Conservation (phyloP, 768 basidiomycete species). For the Cystofilobasidium ferigula region DNA sequence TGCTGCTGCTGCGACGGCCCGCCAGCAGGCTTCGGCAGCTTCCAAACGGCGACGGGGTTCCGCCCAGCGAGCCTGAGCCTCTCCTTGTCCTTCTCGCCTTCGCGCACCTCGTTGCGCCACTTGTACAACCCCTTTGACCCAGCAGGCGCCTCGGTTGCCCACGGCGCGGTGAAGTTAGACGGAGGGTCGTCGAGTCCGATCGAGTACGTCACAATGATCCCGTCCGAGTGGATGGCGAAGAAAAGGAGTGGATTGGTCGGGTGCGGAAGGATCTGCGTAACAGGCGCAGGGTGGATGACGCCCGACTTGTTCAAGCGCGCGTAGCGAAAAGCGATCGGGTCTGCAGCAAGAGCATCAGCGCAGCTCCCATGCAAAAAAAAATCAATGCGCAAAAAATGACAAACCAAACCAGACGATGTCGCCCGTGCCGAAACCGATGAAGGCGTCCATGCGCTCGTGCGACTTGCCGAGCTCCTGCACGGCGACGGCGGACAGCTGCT, state of each 20-base stretch:
- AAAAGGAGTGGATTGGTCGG: constrained; percentile 28
- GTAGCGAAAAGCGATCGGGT: constrained; percentile 34
- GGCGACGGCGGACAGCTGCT: constrained; percentile 81
- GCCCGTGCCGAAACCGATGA: constrained; percentile 50
- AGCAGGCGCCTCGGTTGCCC: not conserved
- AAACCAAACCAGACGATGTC: constrained; percentile 89
- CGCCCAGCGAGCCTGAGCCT: constrained; percentile 31
- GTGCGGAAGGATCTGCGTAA: constrained; percentile 28
- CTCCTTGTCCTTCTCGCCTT: constrained; percentile 27
- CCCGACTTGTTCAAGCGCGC: constrained; percentile 38
- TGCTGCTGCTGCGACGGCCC: not conserved
- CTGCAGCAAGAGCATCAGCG: not conserved
- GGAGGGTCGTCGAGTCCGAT: constrained; percentile 34
- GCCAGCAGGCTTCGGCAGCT: constrained; percentile 24
- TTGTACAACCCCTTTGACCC: constrained; percentile 27
- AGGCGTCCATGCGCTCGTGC: constrained; percentile 43
- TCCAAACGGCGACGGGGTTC: constrained; percentile 36
- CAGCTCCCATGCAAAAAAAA: not conserved
- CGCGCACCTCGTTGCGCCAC: constrained; percentile 35
- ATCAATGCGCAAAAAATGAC: constrained; percentile 40
- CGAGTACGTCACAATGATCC: constrained; percentile 32
- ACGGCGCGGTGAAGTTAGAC: constrained; percentile 17
- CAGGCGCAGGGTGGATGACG: constrained; percentile 34
- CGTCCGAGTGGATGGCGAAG: constrained; percentile 31
- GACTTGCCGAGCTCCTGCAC: constrained; percentile 69